Base-by-base conservation (phyloP, 1,139 yeast genomes). In the Wickerhamomyces sp. region DNA sequence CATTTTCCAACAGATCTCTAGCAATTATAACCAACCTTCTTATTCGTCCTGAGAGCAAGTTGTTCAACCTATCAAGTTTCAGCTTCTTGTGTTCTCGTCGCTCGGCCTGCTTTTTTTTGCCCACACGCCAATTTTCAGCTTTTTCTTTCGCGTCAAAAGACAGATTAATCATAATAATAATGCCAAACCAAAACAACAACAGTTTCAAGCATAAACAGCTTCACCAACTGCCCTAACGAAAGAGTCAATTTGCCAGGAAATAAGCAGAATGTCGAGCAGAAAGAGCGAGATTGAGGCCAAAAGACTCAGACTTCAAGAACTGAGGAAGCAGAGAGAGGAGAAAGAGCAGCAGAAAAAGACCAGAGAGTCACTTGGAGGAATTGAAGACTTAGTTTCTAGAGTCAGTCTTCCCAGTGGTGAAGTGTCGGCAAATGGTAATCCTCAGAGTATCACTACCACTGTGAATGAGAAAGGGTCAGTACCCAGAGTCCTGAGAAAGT, bases 281-380 rank as follows among this genome's bases (percentile, higher is more conserved):
- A 46, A 60, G 35, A 49, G 46, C 3, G 64, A 61, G 47, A 56
- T 61, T n/a, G 64, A 61, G 45, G 61, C 61, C 7, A 61, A 61
- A 46, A 46, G 54, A 27, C 56, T 46, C 46, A 47, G 62, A 34
- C 47, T 61, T 13, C 57, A 55, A 18, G 62, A 56, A 47, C 54
- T 61, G 13, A 42, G 63, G 14, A 50, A 51, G 27, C 62, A 55
- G 46, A 34, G 64, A 13, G 62, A 60, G 44, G 55, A 55, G 43
- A 60, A 59, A 34, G 50, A 48, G 37, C 45, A 40, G 14, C 40
- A 27, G 34, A 31, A 15, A 34, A 42, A 13, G 42, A 41, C 8
- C 37, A 46, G 35, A 34, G 33, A 37, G 39, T 14, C 26, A 11
- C 27, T 8, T 4, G 33, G 13, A 11, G 40, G 32, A 9, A 30